Percentiles rank a stretch among this genome's conserved stretches.
phyloP scores from a whole-genome alignment of 805 yeast genomes.

The Metschnikowia similis region DNA sequence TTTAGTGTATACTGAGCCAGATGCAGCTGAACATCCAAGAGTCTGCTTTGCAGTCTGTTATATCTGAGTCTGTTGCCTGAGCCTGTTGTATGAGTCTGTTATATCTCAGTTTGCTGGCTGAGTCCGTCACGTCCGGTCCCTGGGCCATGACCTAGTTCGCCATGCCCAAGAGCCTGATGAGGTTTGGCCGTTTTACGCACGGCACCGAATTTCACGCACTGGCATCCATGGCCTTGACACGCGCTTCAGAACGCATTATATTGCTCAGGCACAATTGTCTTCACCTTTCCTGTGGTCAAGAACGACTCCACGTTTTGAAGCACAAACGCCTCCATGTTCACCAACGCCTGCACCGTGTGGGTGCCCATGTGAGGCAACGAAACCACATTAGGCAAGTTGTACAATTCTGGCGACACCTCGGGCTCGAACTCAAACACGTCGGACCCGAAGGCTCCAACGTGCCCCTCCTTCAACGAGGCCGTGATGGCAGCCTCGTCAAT shows the following conservation, averaged over 20 bases:
- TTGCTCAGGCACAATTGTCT: slow-evolving; percentile 79
- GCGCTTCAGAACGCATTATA: slow-evolving; percentile 6
- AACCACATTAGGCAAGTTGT: slow-evolving; percentile 61
- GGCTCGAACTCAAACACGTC: slow-evolving; percentile 81
- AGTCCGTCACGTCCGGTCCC: too few relatives aligned
- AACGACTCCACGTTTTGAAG: slow-evolving; percentile 62
- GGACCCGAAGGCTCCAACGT: slow-evolving; percentile 62
- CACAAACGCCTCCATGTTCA: slow-evolving; percentile 76
- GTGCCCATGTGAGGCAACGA: slow-evolving; percentile 91
- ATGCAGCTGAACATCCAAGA: not conserved
- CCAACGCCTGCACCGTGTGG: slow-evolving; percentile 66
- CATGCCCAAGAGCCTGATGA: too few relatives aligned
- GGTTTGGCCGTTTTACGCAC: too few relatives aligned
- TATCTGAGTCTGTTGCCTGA: too few relatives aligned
- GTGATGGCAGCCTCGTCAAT: slow-evolving; percentile 62
- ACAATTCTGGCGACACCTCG: slow-evolving; percentile 57
- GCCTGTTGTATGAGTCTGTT: too few relatives aligned
- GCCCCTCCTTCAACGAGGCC: slow-evolving; percentile 55
- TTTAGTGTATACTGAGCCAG: not conserved
- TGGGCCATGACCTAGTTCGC: too few relatives aligned
- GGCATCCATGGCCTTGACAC: too few relatives aligned
- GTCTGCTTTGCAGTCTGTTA: too few relatives aligned
- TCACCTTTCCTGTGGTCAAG: slow-evolving; percentile 62
- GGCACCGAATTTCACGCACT: too few relatives aligned
- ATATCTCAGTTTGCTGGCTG: too few relatives aligned